Evolutionary conservation across 345 rosid genomes (phyloP).

Genomic region (Odontarrhena argentea): DNA sequence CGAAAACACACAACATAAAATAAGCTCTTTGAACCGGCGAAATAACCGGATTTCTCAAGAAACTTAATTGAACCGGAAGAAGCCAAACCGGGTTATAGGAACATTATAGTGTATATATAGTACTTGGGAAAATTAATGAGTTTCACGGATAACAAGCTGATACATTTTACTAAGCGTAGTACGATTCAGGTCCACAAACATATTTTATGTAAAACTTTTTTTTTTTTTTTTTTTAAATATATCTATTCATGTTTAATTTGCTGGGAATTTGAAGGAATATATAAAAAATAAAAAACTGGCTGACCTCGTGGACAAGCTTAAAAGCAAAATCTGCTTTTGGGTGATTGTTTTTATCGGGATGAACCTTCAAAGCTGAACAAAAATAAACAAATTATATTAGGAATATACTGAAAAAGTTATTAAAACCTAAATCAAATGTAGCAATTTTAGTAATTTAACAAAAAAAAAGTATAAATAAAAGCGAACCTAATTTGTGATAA

Average conservation of each 20-base stretch:
- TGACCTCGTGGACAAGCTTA: conserved; percentile 90
- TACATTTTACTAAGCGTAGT: neutral
- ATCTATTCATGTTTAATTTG: conserved; percentile 16
- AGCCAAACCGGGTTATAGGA: conserved; percentile 15
- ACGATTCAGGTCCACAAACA: conserved; percentile 21
- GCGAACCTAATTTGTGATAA: conserved; percentile 76
- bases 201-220: neutral
- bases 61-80: neutral
- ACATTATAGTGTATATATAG: neutral
- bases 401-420: no score
- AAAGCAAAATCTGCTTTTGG: conserved; percentile 87
- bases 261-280: neutral
- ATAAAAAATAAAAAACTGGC: conserved; percentile 21
- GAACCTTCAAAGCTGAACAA: conserved; percentile 79
- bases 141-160: conserved; percentile 16
- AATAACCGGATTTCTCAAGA: conserved; percentile 15
- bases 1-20: neutral
- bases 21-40: neutral
- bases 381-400: neutral
- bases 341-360: conserved; percentile 90
- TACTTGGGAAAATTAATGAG: conserved; percentile 1
- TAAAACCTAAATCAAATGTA: no score
- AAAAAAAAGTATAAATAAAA: neutral
- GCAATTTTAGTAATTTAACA: no score
- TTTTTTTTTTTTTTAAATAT: neutral